These are phyloP conservation scores for Sporothrix globosa DNA, from an alignment of 2,329 filamentous ascomycete species.

Conservation along the genomic window DNA sequence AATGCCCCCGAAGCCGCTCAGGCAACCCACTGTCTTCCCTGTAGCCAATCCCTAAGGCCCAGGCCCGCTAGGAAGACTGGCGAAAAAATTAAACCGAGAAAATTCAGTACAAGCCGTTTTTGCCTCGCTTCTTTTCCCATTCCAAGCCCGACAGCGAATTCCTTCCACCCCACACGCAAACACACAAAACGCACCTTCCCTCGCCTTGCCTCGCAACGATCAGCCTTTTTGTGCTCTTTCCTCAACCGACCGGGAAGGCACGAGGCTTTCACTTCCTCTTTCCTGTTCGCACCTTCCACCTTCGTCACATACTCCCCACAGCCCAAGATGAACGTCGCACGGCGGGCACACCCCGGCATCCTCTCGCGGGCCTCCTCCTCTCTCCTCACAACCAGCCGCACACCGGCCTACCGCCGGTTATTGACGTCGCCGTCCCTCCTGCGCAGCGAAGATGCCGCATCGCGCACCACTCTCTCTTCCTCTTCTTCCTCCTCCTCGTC, in stretches of 20 bases:
- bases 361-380: constrained; percentile 49
- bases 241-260: constrained; percentile 27
- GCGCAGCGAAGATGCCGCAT: constrained; percentile 29
- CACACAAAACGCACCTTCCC: constrained; percentile 15
- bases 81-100: constrained; percentile 33
- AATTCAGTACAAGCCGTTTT: constrained; percentile 29
- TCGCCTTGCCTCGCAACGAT: not conserved
- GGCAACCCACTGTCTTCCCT: not conserved
- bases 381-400: constrained; percentile 46
- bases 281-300: not conserved
- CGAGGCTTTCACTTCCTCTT: constrained; percentile 33
- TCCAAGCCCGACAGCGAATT: constrained; percentile 9
- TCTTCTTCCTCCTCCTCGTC: constrained; percentile 40
- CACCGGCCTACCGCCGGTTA: constrained; percentile 56
- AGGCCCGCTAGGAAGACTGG: constrained; percentile 5
- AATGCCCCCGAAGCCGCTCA: constrained; percentile 1
- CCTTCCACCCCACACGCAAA: constrained; percentile 16
- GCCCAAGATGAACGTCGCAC: constrained; percentile 49
- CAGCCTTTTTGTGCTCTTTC: constrained; percentile 20
- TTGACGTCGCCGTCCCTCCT: constrained; percentile 38
- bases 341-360: constrained; percentile 50
- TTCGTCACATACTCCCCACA: constrained; percentile 40
- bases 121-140: constrained; percentile 25
- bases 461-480: constrained; percentile 37
- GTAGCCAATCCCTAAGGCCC: constrained; percentile 31